Evolutionary conservation across 192 early-diverging fungal genomes (phyloP).

Genomic region (Piromyces sp.): DNA sequence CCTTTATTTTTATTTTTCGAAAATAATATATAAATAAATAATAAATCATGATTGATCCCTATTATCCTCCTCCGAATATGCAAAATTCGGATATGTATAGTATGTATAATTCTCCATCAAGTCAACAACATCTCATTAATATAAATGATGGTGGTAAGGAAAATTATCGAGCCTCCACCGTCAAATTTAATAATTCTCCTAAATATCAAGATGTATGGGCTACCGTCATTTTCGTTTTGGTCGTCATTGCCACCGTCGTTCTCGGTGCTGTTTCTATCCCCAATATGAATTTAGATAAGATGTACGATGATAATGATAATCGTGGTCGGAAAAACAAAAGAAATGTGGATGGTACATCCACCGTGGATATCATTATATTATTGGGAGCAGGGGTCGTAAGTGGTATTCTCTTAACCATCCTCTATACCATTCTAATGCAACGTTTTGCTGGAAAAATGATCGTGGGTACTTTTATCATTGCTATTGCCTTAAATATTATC

Average conservation of each 20-base stretch:
- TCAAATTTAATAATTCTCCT: background rate
- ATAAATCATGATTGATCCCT: too few relatives aligned
- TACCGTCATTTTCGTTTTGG: background rate
- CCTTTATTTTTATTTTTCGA: too few relatives aligned
- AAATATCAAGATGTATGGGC: background rate
- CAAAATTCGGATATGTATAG: too few relatives aligned
- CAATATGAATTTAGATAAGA: background rate
- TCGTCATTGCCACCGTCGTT: background rate
- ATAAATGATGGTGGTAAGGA: background rate
- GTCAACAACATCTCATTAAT: background rate
- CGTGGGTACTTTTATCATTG: constrained; percentile 17
- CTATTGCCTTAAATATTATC: constrained; percentile 11
- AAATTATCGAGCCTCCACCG: background rate
- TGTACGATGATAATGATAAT: background rate
- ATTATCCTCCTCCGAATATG: too few relatives aligned
- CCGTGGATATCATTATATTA: background rate
- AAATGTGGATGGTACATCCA: background rate
- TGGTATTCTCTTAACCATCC: background rate
- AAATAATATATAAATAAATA: too few relatives aligned
- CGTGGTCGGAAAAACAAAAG: background rate
- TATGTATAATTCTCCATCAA: too few relatives aligned
- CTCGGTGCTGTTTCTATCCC: background rate
- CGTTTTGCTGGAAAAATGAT: constrained; percentile 24
- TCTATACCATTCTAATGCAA: background rate
- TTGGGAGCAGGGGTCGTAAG: background rate